Base-by-base conservation (phyloP, 306 rosid genomes). In the Pterocarpus santalinus region DNA sequence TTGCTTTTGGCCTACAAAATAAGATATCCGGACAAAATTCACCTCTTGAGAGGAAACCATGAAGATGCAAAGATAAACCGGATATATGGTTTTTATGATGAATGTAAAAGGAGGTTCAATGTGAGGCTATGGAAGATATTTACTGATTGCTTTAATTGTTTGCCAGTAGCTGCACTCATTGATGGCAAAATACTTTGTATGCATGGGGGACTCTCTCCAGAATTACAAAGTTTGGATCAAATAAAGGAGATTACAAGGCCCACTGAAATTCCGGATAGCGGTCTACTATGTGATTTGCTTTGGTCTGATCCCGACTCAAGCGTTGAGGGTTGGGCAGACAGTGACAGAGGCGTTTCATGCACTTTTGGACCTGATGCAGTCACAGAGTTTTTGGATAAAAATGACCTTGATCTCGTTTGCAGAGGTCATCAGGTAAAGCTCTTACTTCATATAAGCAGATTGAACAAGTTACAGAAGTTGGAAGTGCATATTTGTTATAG, bases 21-120 rank as follows among this genome's bases (percentile, higher is more conserved):
- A 56, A 90, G 85, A 82, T 86, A 89, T 79, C 98, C 97, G 2
- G 92, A 91, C 66, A 91, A 78, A 73, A 53, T 94, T 67, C 52
- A 36, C 56, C 92, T 94, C 32, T 75, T 94, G 88, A 86, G 98
- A 78, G 98, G 98, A 81, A 94, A 94, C 89, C 98, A 94, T 15
- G 98, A 94, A 77, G 98, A 94, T 7, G 98, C 98, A 28, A 91
- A 91, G 92, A 90, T 94, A 53, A 94, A 94, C 79, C 84, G 97
- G 33, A 87, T 94, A 78, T 94, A 94, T 13, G 98, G 98, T 12
- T 94, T 94, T 84, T 94, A 91, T 22, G 97, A 94, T 12, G 98
- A 94, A 79, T 91, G 98, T 77, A 94, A 94, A 82, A 86, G 98
- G 89, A 89, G 97, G 79, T 94, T 91, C 74, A 94, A 94, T 58